These are phyloP conservation scores for Dactylis glomerata DNA, from an alignment of 176 grass and related monocot genomes.

Conservation along the genomic window DNA sequence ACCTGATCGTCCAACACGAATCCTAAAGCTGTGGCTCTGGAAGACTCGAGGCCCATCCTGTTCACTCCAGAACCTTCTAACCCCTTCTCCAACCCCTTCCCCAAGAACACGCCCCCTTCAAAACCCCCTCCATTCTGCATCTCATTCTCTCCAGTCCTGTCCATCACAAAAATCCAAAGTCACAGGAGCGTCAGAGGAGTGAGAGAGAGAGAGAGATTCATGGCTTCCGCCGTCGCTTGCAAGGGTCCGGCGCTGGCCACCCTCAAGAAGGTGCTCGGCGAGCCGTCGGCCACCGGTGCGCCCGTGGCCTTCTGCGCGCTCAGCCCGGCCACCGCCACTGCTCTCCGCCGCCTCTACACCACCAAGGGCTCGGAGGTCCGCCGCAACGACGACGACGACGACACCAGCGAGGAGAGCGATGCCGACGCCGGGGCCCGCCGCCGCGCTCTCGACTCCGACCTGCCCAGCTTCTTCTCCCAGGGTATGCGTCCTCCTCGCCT, in stretches of 20 bases:
- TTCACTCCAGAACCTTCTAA: neutral
- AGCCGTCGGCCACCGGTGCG: neutral
- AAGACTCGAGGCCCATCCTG: neutral
- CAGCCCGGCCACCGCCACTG: too few relatives aligned
- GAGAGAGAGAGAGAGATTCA: neutral
- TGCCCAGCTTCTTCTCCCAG: neutral
- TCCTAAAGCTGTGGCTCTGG: neutral
- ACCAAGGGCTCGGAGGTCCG: constrained; percentile 16
- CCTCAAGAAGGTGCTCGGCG: neutral
- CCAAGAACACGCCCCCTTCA: neutral
- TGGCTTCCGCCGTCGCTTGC: neutral
- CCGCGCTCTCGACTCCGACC: neutral
- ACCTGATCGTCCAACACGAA: neutral
- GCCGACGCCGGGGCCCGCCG: neutral
- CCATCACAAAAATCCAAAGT: neutral
- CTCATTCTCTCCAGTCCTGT: neutral
- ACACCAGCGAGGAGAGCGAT: neutral
- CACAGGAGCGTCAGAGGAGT: neutral
- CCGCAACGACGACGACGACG: neutral
- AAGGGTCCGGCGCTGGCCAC: neutral
- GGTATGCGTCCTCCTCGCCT: neutral
- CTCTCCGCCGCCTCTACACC: too few relatives aligned
- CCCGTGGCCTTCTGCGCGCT: neutral
- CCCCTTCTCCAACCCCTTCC: neutral
- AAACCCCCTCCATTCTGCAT: neutral